Evolutionary conservation across 352 stramenopile genomes (phyloP), one percentile per base, ranked within the genome.

Genomic region (Globisporangium cystogenes): DNA sequence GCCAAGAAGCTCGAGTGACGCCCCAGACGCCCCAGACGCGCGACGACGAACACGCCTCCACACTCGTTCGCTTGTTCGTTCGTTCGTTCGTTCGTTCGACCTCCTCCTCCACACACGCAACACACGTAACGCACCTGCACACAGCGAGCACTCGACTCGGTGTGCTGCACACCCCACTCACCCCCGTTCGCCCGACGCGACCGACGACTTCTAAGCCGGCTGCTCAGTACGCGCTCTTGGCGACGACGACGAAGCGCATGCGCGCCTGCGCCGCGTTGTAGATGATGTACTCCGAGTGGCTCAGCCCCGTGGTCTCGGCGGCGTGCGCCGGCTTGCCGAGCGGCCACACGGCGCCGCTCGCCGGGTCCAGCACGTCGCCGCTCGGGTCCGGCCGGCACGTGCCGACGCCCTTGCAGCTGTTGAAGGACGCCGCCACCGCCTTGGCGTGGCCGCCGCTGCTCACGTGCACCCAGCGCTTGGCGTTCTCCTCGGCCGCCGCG

Each of bases 261-360:
- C 80, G 76, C 47, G 77, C 80, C 53, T 92, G 84, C 47, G 67
- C 71, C 18, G 72, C 59, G 57, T 95, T 89, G 76, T 90, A 93
- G 45, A 95, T 81, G 56, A 95, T 87, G 70, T 85, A 95, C 62
- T 94, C 83, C 55, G 81, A 92, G 66, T 91, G 77, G 49, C 72
- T 68, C 49, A 86, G 65, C 12, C 70, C 77, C 16, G 70, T 83
- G 20, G 67, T 63, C 35, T 91, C 69, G 35, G 75, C 72, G 11
- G 74, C 64, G 15, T 74, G 74, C 3, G 70, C 74, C 40, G 70
- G 60, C 55, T 80, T 83, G 47, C 81, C 81, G 21, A 92, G 55
- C 40, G 81, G 81, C 76, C 80, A 87, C 29, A 87, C 54, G 6
- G 73, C 72, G 35, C 81, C 81, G 23, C 83, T 60, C 20, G 65